phyloP scores from a whole-genome alignment of 352 stramenopile genomes.

The Salisapilia sapeloensis region DNA sequence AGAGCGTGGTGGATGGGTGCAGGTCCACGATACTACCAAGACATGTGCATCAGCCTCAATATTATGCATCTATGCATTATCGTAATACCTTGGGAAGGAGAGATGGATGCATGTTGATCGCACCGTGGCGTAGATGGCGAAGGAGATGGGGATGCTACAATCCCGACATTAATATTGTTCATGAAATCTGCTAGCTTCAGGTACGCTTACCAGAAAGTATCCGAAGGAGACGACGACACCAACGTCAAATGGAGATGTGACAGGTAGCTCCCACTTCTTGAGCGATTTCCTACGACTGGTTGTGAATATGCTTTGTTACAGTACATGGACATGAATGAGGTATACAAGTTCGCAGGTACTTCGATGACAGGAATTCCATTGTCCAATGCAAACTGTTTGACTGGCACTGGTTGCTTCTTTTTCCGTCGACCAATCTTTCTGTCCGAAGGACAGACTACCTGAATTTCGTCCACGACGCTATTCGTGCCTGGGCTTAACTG shows the following conservation, averaged over 20 bases:
- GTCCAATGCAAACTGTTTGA: constrained; percentile 53
- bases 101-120: constrained; percentile 83
- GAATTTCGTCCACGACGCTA: constrained; percentile 31
- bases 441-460: constrained; percentile 69
- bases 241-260: constrained; percentile 36
- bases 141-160: constrained; percentile 62
- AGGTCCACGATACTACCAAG: constrained; percentile 47
- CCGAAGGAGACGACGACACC: constrained; percentile 82
- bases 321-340: neutral
- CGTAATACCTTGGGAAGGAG: constrained; percentile 44
- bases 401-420: constrained; percentile 42
- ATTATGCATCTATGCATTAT: neutral
- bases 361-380: constrained; percentile 39
- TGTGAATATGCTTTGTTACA: neutral
- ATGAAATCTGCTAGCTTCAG: too few relatives aligned
- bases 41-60: neutral
- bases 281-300: constrained; percentile 36
- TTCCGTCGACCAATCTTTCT: constrained; percentile 51
- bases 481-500: too few relatives aligned
- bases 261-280: constrained; percentile 49
- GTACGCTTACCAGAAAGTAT: constrained; percentile 44
- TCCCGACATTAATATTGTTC: neutral
- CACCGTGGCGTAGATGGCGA: constrained; percentile 32
- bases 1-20: constrained; percentile 78
- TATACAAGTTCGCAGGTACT: constrained; percentile 44